These are phyloP conservation scores for Rubia tinctorum DNA, from an alignment of 305 asterid species.

Conservation along the genomic window DNA sequence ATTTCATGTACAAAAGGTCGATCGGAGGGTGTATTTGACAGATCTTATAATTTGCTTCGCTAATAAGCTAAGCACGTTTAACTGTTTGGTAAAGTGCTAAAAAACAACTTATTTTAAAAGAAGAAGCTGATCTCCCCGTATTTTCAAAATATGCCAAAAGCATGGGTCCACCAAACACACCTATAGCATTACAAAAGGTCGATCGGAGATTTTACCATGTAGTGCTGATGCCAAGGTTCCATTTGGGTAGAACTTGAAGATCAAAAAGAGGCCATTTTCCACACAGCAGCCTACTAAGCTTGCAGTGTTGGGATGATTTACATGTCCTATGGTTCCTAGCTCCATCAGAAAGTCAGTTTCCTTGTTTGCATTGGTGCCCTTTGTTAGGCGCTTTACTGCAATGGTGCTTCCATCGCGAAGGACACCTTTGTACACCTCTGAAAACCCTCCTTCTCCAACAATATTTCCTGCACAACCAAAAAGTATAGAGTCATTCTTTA, in stretches of 20 bases:
- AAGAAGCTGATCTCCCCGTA: too few relatives aligned
- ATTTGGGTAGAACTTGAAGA: constrained; percentile 66
- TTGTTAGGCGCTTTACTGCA: constrained; percentile 71
- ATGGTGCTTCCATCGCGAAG: constrained; percentile 42
- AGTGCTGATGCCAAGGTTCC: constrained; percentile 78
- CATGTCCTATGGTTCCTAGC: constrained; percentile 75
- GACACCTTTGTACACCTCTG: constrained; percentile 72
- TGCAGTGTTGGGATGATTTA: constrained; percentile 70
- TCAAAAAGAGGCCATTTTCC: constrained; percentile 74
- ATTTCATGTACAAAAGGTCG: too few relatives aligned
- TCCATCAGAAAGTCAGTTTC: constrained; percentile 79
- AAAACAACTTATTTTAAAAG: too few relatives aligned
- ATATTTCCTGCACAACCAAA: constrained; percentile 44
- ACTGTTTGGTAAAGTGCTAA: too few relatives aligned
- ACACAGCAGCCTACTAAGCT: constrained; percentile 67
- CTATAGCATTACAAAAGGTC: not conserved
- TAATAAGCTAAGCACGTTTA: too few relatives aligned
- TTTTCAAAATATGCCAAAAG: too few relatives aligned
- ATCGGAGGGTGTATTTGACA: not conserved
- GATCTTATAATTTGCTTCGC: too few relatives aligned
- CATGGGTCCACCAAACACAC: too few relatives aligned
- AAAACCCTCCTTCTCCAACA: constrained; percentile 91
- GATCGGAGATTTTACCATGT: constrained; percentile 42
- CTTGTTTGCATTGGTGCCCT: constrained; percentile 51
- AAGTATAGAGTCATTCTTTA: too few relatives aligned